Evolutionary conservation across 2,329 filamentous ascomycete species (phyloP), one percentile per base, ranked within the genome.

Genomic region (Ophiostoma angusticollis): DNA sequence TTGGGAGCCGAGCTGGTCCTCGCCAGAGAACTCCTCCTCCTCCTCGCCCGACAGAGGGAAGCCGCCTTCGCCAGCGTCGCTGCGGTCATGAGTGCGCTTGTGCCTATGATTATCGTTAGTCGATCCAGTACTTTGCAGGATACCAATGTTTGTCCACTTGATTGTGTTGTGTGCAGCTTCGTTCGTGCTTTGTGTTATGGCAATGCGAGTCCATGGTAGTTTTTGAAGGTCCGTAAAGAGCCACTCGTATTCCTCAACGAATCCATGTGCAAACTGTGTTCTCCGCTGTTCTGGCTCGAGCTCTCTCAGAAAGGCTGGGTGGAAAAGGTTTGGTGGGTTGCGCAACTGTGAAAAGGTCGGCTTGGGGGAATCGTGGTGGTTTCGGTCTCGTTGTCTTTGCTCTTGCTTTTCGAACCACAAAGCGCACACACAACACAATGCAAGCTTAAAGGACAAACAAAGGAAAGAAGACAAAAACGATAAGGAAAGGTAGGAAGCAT

Each of bases 1-100:
- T 22, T 87, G 82, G 28, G 84, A 80, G 37, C 81, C 80, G 40
- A 89, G 76, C 22, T 87, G 82, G 49, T 91, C 84, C 48, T 93
- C 85, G 44, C 89, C 84, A 25, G 75, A 78, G 50, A 70, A 78
- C 39, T 91, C 83, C 53, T 93, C 85, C 49, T 89, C 76, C 32
- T 93, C 85, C 50, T 93, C 86, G 41, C 89, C 86, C 28, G 81
- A 80, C 44, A 78, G 70, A 54, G 70, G 71, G 52, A 78, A 68
- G 42, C 58, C 58, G 37, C 65, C 66, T 31, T 80, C 75, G 30
- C 59, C 67, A 25, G 72, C 74, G 35, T 80, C 75, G 41, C 70
- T 68, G 39, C 72, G 79, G 58, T 72, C 80, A 50, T 80, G 76
- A 9, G 74, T 76, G 31, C 76, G 73, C 67, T 94, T 93, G 63